Percentiles rank a stretch among this genome's conserved stretches.
phyloP scores from a whole-genome alignment of 805 yeast genomes.

The Yamadazyma akitaensis region DNA sequence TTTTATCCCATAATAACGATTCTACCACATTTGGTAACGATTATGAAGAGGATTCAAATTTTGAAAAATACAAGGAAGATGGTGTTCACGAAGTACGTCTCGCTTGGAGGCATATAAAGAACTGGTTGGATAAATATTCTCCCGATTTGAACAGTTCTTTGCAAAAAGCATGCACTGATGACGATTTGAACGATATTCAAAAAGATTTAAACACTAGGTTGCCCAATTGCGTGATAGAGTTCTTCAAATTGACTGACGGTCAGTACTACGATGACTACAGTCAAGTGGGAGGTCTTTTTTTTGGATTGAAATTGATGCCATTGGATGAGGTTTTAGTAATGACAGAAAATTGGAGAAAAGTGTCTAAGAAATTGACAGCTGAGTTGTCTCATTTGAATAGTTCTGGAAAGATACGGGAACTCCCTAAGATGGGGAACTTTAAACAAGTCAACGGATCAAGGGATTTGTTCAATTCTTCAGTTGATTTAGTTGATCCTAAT shows the following conservation, averaged over 20 bases:
- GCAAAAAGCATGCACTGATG: slow-evolving; percentile 72
- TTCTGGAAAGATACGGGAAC: slow-evolving; percentile 16
- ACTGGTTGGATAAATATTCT: slow-evolving; percentile 75
- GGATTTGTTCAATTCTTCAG: slow-evolving; percentile 6
- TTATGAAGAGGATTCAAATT: slow-evolving; percentile 31
- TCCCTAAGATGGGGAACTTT: slow-evolving; percentile 18
- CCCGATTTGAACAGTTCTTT: slow-evolving; percentile 80
- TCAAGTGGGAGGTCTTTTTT: slow-evolving; percentile 67
- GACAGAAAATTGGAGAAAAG: slow-evolving; percentile 82
- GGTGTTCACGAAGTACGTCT: slow-evolving; percentile 73
- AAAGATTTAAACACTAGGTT: slow-evolving; percentile 69
- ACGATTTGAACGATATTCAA: slow-evolving; percentile 81
- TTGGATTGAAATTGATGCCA: slow-evolving; percentile 76
- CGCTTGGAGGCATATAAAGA: slow-evolving; percentile 87
- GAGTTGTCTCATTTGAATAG: slow-evolving; percentile 23
- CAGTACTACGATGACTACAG: slow-evolving; percentile 78
- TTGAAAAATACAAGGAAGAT: slow-evolving; percentile 32
- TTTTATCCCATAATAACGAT: slow-evolving; percentile 16
- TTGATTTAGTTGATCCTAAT: slow-evolving; percentile 9
- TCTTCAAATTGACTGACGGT: slow-evolving; percentile 83
- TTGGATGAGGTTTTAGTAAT: slow-evolving; percentile 77
- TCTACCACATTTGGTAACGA: slow-evolving; percentile 5
- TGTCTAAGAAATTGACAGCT: slow-evolving; percentile 42
- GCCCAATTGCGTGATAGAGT: slow-evolving; percentile 81
- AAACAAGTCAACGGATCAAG: slow-evolving; percentile 3